Percentiles rank a stretch among this genome's conserved stretches.
phyloP scores from a whole-genome alignment of 75 land plant genomes.

The Chamaecyparis obtusa region DNA sequence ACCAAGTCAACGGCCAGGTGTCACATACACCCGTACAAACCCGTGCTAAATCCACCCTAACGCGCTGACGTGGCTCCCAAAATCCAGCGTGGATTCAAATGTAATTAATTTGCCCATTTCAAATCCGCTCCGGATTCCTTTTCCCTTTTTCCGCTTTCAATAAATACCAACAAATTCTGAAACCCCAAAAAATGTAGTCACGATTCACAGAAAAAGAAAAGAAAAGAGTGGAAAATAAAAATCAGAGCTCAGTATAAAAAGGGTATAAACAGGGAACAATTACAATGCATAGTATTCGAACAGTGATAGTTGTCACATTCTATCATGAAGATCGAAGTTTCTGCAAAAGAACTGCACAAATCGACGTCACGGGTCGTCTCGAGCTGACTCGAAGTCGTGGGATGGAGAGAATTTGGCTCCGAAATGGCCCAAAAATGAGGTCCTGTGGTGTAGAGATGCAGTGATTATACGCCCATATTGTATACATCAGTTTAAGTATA shows the following conservation, averaged over 20 bases:
- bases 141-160: background rate
- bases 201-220: background rate
- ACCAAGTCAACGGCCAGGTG: background rate
- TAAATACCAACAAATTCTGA: background rate
- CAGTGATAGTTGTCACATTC: background rate
- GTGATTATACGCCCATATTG: background rate
- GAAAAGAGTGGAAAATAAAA: background rate
- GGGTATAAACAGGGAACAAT: background rate
- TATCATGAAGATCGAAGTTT: background rate
- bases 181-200: background rate
- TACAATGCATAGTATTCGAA: background rate
- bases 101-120: background rate
- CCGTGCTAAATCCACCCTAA: background rate
- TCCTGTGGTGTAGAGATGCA: background rate
- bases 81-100: background rate
- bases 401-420: background rate
- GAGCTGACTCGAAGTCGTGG: background rate
- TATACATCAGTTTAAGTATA: background rate
- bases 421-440: background rate
- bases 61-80: background rate
- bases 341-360: background rate
- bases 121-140: conserved; percentile 6
- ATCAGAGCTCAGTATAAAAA: background rate
- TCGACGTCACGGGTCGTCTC: background rate
- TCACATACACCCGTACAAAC: background rate